A percentile compares a stretch with the other conserved stretches of the same genome.
These are phyloP conservation scores for Rhipidocladum racemiflorum DNA, from an alignment of 176 grass and related monocot species.

Conservation along the genomic window DNA sequence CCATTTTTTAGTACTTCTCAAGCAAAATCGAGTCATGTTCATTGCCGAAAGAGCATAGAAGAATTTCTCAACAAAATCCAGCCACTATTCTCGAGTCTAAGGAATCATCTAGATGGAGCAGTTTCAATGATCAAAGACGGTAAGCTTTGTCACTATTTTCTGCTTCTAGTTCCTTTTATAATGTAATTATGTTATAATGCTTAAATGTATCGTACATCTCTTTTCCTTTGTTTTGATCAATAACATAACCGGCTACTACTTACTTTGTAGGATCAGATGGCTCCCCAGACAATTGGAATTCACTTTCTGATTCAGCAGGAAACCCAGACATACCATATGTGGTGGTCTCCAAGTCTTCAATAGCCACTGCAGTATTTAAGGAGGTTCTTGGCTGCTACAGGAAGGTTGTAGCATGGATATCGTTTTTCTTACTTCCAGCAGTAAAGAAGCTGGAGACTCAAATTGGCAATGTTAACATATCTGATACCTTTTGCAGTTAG, in stretches of 20 bases:
- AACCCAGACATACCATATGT: slow-evolving; percentile 77
- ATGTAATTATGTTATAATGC: neutral
- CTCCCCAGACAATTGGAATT: slow-evolving; percentile 66
- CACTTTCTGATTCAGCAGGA: slow-evolving; percentile 60
- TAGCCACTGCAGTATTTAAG: slow-evolving; percentile 61
- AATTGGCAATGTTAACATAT: slow-evolving; percentile 26
- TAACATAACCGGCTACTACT: neutral
- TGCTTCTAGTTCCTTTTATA: neutral
- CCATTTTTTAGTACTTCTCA: slow-evolving; percentile 40
- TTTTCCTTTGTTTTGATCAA: slow-evolving; percentile 1
- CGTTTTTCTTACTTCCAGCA: slow-evolving; percentile 8
- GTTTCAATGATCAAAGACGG: slow-evolving; percentile 65
- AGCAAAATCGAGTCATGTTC: slow-evolving; percentile 28
- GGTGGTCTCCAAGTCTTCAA: slow-evolving; percentile 52
- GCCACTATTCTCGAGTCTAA: slow-evolving; percentile 61
- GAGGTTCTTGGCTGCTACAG: slow-evolving; percentile 89
- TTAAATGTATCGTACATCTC: neutral
- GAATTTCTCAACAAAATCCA: slow-evolving; percentile 69
- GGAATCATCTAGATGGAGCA: slow-evolving; percentile 72
- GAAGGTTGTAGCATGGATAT: slow-evolving; percentile 61
- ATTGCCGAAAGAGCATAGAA: slow-evolving; percentile 37
- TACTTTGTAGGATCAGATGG: slow-evolving; percentile 53
- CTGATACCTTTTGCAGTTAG: slow-evolving; percentile 47
- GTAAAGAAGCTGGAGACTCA: neutral
- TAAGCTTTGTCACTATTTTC: slow-evolving; percentile 36